These are phyloP conservation scores for Zymoseptoria ardabiliae DNA, from an alignment of 2,329 filamentous ascomycete genomes.

Conservation along the genomic window DNA sequence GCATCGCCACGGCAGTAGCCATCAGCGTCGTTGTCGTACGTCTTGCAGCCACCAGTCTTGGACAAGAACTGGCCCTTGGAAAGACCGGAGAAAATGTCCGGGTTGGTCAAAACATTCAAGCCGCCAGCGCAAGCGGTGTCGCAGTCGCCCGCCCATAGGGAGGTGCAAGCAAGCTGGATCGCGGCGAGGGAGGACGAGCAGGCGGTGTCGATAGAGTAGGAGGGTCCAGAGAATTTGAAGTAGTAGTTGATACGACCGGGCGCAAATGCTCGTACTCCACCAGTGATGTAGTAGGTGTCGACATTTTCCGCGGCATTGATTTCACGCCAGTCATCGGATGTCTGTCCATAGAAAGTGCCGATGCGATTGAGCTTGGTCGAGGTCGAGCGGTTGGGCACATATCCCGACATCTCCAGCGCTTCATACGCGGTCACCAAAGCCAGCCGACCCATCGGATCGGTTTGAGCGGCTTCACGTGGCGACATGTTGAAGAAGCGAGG, in stretches of 20 bases:
- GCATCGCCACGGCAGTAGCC: constrained; percentile 77
- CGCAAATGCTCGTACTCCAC: constrained; percentile 54
- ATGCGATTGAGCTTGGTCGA: constrained; percentile 59
- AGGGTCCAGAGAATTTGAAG: constrained; percentile 69
- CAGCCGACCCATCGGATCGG: constrained; percentile 73
- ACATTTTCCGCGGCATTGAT: constrained; percentile 66
- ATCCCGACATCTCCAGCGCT: constrained; percentile 73
- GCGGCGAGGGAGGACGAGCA: constrained; percentile 69
- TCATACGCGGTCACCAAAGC: constrained; percentile 72
- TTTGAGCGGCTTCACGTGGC: constrained; percentile 69
- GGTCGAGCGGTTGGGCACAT: constrained; percentile 63
- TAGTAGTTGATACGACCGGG: constrained; percentile 66
- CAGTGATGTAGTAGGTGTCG: constrained; percentile 61
- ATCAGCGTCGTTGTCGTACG: constrained; percentile 72
- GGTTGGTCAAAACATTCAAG: constrained; percentile 70
- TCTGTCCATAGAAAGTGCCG: constrained; percentile 68
- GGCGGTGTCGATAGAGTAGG: constrained; percentile 67
- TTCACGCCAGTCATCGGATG: constrained; percentile 70
- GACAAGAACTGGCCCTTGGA: constrained; percentile 72
- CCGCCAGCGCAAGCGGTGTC: constrained; percentile 77
- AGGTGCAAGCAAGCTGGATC: constrained; percentile 64
- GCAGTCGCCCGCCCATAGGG: constrained; percentile 67
- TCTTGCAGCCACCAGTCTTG: constrained; percentile 68
- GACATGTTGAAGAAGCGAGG: constrained; percentile 86
- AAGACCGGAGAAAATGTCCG: constrained; percentile 69